Percentiles rank a stretch among this genome's conserved stretches.
Evolutionary conservation across 805 yeast genomes (phyloP).

Genomic region (Pichia eremophila): DNA sequence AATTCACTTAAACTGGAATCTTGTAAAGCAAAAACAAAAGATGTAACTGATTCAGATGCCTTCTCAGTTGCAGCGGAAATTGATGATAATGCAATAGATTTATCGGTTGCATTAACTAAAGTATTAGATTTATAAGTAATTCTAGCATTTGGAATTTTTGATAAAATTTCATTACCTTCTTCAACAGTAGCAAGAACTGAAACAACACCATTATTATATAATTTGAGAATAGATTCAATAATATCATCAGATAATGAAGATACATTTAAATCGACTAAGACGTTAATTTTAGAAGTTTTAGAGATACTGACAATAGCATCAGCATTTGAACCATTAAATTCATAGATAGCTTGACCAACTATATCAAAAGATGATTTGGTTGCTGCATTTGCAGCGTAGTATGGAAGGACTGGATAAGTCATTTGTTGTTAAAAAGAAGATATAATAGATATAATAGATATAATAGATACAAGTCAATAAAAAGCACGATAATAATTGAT

Average conservation of each 20-base stretch:
- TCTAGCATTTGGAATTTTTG: conserved; percentile 27
- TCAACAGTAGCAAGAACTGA: conserved; percentile 18
- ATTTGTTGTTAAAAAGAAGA: conserved; percentile 4
- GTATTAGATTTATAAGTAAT: conserved; percentile 18
- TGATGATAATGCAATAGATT: conserved; percentile 11
- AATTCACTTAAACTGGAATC: not conserved
- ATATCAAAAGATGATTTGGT: conserved; percentile 13
- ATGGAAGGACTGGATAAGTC: conserved; percentile 29
- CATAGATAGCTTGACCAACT: conserved; percentile 23
- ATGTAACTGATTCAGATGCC: conserved; percentile 2
- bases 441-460: not conserved
- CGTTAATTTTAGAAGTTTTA: conserved; percentile 6
- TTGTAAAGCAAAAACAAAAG: not conserved
- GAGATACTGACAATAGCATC: conserved; percentile 11
- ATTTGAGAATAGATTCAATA: conserved; percentile 14
- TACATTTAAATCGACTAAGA: conserved; percentile 18
- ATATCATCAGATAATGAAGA: conserved; percentile 11
- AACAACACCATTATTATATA: conserved; percentile 25
- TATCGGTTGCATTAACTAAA: not conserved
- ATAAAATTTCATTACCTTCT: conserved; percentile 15
- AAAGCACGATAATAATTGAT: not conserved
- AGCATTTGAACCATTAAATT: conserved; percentile 11
- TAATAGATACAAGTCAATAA: not conserved
- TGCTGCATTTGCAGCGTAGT: conserved; percentile 11
- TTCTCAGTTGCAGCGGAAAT: not conserved